Evolutionary conservation across 345 rosid species (phyloP).

Genomic region (Turnera subulata): DNA sequence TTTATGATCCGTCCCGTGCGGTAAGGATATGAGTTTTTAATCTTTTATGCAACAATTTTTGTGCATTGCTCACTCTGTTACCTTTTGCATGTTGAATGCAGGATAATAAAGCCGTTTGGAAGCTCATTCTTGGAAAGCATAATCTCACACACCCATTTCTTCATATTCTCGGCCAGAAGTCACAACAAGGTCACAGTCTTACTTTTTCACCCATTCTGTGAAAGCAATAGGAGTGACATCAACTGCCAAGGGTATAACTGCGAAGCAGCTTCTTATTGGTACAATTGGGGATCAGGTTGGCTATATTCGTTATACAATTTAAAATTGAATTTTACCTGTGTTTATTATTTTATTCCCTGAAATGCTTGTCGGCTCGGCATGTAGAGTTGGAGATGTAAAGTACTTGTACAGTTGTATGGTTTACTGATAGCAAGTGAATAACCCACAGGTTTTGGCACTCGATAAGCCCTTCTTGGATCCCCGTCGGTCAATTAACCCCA

Average conservation of each 20-base stretch:
- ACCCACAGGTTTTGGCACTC: conserved; percentile 66
- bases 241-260: conserved; percentile 94
- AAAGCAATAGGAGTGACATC: conserved; percentile 84
- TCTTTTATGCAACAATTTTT: neutral
- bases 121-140: conserved; percentile 92
- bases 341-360: neutral
- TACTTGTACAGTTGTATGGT: neutral
- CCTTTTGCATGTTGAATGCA: conserved; percentile 33
- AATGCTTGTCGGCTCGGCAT: neutral
- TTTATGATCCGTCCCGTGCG: conserved; percentile 96
- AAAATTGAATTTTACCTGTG: conserved; percentile 1
- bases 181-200: conserved; percentile 86
- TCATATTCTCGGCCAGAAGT: conserved; percentile 85
- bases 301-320: conserved; percentile 5
- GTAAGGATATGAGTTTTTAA: conserved; percentile 36
- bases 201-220: conserved; percentile 83
- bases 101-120: conserved; percentile 96
- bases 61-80: conserved; percentile 3
- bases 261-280: conserved; percentile 97
- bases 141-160: conserved; percentile 84
- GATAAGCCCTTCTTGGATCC: conserved; percentile 95
- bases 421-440: conserved; percentile 4
- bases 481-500: conserved; percentile 86
- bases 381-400: conserved; percentile 2
- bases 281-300: conserved; percentile 83